Conservation (phyloP, 805 yeast genomes). For the Candida germanica region DNA sequence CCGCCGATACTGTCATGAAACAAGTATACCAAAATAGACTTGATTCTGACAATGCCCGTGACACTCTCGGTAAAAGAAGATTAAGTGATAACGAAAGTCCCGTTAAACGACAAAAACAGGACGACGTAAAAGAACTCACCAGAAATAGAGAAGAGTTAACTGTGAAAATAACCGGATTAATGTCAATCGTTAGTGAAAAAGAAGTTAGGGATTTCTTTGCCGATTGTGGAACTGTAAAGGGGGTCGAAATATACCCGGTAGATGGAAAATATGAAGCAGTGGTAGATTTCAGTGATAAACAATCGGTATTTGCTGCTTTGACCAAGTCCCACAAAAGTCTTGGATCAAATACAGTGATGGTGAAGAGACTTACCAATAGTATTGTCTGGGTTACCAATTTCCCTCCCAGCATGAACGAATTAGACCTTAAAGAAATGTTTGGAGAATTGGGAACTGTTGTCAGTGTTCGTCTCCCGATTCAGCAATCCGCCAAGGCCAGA, state of each 20-base stretch:
- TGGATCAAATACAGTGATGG: conserved; percentile 41
- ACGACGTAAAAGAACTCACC: conserved; percentile 3
- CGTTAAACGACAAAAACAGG: conserved; percentile 2
- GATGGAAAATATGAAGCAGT: conserved; percentile 38
- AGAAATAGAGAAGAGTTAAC: conserved; percentile 62
- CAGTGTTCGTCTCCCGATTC: conserved; percentile 61
- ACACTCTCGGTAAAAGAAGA: neutral
- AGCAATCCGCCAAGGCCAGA: conserved; percentile 35
- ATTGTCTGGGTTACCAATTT: conserved; percentile 75
- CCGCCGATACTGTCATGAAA: conserved; percentile 21
- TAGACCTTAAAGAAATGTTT: conserved; percentile 41
- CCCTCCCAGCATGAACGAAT: conserved; percentile 51
- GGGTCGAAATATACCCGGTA: conserved; percentile 23
- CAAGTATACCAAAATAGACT: conserved; percentile 3
- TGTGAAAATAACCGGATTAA: conserved; percentile 51
- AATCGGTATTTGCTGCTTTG: conserved; percentile 53
- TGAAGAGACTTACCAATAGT: conserved; percentile 42
- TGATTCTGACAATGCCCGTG: neutral
- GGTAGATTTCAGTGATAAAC: conserved; percentile 53
- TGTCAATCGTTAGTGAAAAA: conserved; percentile 34
- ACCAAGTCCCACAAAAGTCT: conserved; percentile 55
- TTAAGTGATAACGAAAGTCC: neutral
- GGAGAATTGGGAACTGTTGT: conserved; percentile 37
- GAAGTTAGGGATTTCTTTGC: conserved; percentile 44
- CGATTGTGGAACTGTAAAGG: conserved; percentile 58